Evolutionary conservation across 106 monocot genomes (phyloP).

Genomic region (Dioscorea alata): DNA sequence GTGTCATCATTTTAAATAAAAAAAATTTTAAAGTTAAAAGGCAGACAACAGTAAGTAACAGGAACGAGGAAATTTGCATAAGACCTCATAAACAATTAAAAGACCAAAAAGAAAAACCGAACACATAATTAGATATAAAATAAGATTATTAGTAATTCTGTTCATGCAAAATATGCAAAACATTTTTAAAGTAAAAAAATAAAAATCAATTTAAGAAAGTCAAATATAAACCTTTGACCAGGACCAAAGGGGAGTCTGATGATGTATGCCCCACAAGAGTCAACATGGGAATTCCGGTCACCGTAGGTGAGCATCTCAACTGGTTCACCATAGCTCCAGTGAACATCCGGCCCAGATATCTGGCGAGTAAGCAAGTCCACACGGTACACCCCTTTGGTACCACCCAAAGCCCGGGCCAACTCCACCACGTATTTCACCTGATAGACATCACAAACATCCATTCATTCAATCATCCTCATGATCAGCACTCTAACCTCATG

Average conservation of each 20-base stretch:
- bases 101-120: no score
- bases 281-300: conserved; percentile 6
- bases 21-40: no score
- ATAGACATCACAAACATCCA: background rate
- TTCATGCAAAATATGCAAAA: no score
- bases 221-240: conserved; percentile 25
- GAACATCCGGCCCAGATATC: conserved; percentile 47
- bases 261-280: conserved; percentile 58
- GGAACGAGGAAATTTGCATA: no score
- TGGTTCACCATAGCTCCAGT: conserved; percentile 78
- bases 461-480: background rate
- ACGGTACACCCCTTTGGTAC: conserved; percentile 45
- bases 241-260: conserved; percentile 75
- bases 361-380: conserved; percentile 81
- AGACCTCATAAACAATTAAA: no score
- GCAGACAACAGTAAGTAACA: no score
- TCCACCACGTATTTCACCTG: conserved; percentile 88
- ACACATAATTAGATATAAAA: no score
- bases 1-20: no score
- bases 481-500: background rate
- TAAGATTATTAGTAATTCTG: no score
- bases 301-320: conserved; percentile 61
- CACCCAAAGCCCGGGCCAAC: conserved; percentile 55
- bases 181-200: no score
- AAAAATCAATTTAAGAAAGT: no score